Evolutionary conservation across 2,329 filamentous ascomycete species (phyloP), one percentile per base, ranked within the genome.

Genomic region (Ascochyta pisi): DNA sequence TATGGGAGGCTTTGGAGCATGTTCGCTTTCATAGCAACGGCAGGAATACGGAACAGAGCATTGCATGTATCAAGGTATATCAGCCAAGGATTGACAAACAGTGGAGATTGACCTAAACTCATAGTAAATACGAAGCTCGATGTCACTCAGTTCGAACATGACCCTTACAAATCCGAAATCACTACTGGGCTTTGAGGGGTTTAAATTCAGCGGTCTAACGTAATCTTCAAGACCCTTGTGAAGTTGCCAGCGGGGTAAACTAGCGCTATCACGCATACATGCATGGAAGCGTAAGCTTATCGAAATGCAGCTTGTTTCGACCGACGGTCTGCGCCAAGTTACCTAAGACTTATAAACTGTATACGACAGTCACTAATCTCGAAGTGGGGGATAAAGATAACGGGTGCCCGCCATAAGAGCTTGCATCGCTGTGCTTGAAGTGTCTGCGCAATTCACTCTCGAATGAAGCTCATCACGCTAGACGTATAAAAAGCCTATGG

Each of bases 291-390:
- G 31, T 4, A 10, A 31, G 22, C 46, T 46, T 41, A 39, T 46
- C 52, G 27, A 41, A 50, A 27, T 27, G 40, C 40, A 45, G 46
- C 46, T 46, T 40, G 31, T 22, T 19, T 27, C 22, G 24, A 35
- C n/a, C 24, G 7, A 16, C 24, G 46, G 46, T 31, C 12, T 50
- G 41, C 60, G 66, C 63, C 65, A 63, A 65, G 62, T 37, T 33
- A 27, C 43, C 52, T 64, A 64, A 70, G 71, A 71, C 60, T 70
- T 60, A 38, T 44, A 73, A 74, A 74, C 73, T 62, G 23, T 45
- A 54, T 66, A 66, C 39, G 71, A 71, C 60, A 67, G 65, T 46
- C 60, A 60, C 63, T 69, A 70, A 61, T 26, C 67, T 64, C 50
- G 31, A 67, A 50, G 24, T 51, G 61, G 61, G 47, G 55, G 55